Base-by-base conservation (phyloP, 2,329 filamentous ascomycete genomes). In the Coleophoma crateriformis region DNA sequence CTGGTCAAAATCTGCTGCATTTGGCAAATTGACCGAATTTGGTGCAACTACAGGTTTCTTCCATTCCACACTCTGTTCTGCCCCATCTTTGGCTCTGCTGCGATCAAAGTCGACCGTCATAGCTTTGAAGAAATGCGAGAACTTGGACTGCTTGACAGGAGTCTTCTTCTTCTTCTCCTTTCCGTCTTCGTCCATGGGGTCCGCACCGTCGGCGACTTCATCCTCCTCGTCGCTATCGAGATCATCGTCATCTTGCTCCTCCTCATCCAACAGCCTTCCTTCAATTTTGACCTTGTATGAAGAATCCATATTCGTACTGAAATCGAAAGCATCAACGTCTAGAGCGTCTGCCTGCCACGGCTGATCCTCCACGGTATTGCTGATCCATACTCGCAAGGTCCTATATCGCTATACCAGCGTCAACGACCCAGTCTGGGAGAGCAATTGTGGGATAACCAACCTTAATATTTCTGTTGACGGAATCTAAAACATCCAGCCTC, bases 221-320 rank as follows among this genome's bases (percentile, higher is more conserved):
- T 71, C 71, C 7, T 69, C 69, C 52, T 75, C 73, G 17, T 74
- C 75, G 20, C 76, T 74, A 40, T 77, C 73, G 46, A 77, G 70
- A 33, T 76, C 72, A 7, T 73, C 70, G 4, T 76, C 69, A 39
- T 72, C 68, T 55, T 82, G 75, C 40, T 79, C 76, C 14, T 81
- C 75, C 48, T 88, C 84, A 55, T 90, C 87, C 20, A 97, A 75
- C 47, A 97, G 71, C 32, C 86, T 82, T 39, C 90, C 94, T 69
- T 96, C 89, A 54, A 99, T 92, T 71, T 91, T 95, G 58, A 99
- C 89, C 50, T 85, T 83, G 67, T 91, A 99, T 11, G 85, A 87
- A 2, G 89, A 87, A 59, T 90, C 86, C 58, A 80, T 77, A 55
- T 82, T 89, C 47, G 84, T 83, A 47, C 83, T 84, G 62, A 95